Evolutionary conservation across 352 stramenopile genomes (phyloP).

Genomic region (Pythium angustatum): DNA sequence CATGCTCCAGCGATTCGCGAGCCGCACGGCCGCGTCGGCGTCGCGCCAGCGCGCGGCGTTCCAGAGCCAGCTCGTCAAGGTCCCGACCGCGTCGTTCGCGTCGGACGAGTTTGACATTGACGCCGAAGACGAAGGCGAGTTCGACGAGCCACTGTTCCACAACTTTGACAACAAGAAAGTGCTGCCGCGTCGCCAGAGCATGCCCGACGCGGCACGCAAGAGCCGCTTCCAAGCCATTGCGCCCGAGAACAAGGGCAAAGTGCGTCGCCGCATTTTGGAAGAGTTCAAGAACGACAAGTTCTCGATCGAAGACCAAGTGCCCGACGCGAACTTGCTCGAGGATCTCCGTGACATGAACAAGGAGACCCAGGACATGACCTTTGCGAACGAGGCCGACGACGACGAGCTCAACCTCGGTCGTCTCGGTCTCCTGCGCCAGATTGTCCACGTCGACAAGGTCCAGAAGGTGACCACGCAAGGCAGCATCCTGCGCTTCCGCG

Average conservation of each 20-base stretch:
- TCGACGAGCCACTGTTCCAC: conserved; percentile 65
- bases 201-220: conserved; percentile 74
- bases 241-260: conserved; percentile 74
- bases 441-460: conserved; percentile 83
- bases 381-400: conserved; percentile 62
- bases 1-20: conserved; percentile 70
- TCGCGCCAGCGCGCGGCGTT: conserved; percentile 22
- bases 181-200: conserved; percentile 61
- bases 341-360: conserved; percentile 73
- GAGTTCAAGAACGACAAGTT: conserved; percentile 80
- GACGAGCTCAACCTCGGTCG: conserved; percentile 65
- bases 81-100: conserved; percentile 46
- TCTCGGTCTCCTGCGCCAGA: conserved; percentile 73
- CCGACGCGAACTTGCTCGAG: conserved; percentile 56
- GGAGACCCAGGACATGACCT: conserved; percentile 72
- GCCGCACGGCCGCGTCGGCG: conserved; percentile 36
- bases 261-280: conserved; percentile 74
- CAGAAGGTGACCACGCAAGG: conserved; percentile 91
- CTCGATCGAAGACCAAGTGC: conserved; percentile 60
- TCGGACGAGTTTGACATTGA: conserved; percentile 47
- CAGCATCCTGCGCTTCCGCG: conserved; percentile 92
- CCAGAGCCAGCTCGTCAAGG: conserved; percentile 27
- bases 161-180: conserved; percentile 60
- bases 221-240: conserved; percentile 73
- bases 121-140: conserved; percentile 69